phyloP scores from a whole-genome alignment of 1,139 yeast species.

The Torulaspora globosa region DNA sequence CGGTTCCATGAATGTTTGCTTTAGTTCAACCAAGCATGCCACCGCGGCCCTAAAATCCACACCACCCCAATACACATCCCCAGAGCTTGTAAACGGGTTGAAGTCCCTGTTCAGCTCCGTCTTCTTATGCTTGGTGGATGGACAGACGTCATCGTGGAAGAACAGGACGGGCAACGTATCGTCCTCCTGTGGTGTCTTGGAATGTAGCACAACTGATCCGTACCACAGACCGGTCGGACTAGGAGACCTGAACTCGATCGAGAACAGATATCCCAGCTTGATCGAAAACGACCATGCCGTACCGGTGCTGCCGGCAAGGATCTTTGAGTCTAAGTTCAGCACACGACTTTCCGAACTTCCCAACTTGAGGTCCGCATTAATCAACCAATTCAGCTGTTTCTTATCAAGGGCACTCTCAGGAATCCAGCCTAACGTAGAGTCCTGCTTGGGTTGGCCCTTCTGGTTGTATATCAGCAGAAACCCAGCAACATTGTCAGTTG shows the following conservation, averaged over 20 bases:
- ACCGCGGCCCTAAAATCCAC: conserved; percentile 61
- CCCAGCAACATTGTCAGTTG: conserved; percentile 76
- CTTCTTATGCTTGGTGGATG: conserved; percentile 64
- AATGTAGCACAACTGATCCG: conserved; percentile 76
- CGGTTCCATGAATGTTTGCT: conserved; percentile 65
- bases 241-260: conserved; percentile 80
- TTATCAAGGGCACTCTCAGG: conserved; percentile 55
- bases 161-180: conserved; percentile 75
- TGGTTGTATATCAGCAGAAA: conserved; percentile 57
- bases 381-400: conserved; percentile 20
- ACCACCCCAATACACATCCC: conserved; percentile 85
- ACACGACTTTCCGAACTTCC: conserved; percentile 5
- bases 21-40: conserved; percentile 53
- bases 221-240: conserved; percentile 79
- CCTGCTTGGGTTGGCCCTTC: conserved; percentile 48
- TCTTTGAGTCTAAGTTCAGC: conserved; percentile 15
- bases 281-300: conserved; percentile 26
- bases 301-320: conserved; percentile 18
- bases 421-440: conserved; percentile 65
- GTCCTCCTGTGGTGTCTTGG: conserved; percentile 49
- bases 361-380: conserved; percentile 21
- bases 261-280: conserved; percentile 45
- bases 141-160: conserved; percentile 86
- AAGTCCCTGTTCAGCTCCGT: conserved; percentile 53
- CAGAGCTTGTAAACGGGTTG: conserved; percentile 64